phyloP scores from a whole-genome alignment of 2,329 filamentous ascomycete genomes.

The Trichoderma lentiforme region DNA sequence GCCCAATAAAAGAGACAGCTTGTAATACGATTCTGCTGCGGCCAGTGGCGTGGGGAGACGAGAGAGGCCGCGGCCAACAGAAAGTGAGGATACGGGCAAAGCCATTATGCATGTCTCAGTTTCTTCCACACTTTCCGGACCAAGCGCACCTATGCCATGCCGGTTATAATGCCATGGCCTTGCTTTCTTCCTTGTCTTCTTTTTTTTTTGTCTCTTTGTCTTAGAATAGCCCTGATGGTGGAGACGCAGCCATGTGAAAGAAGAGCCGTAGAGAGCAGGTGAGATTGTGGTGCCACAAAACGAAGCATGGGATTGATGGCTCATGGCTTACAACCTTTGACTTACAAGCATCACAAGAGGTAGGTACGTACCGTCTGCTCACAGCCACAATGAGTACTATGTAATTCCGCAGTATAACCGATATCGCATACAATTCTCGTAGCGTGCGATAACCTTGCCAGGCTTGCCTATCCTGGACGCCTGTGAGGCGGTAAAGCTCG shows the following conservation, averaged over 20 bases:
- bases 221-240: neutral
- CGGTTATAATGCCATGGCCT: neutral
- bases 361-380: neutral
- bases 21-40: constrained; percentile 17
- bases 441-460: neutral
- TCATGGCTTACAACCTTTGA: neutral
- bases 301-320: neutral
- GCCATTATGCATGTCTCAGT: constrained; percentile 28
- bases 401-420: neutral
- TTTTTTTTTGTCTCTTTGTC: neutral
- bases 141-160: constrained; percentile 15
- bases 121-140: constrained; percentile 19
- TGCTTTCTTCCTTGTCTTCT: neutral
- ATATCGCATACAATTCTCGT: neutral
- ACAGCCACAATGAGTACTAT: neutral
- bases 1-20: constrained; percentile 10
- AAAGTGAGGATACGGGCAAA: constrained; percentile 20
- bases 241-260: neutral
- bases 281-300: neutral
- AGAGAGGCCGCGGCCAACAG: constrained; percentile 16
- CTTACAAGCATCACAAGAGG: neutral
- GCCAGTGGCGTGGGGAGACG: constrained; percentile 16
- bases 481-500: constrained; percentile 31
- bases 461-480: constrained; percentile 24
- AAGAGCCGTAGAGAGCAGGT: neutral